Conservation (phyloP, 495 filamentous ascomycete genomes). For the Penicillium egyptiacum region DNA sequence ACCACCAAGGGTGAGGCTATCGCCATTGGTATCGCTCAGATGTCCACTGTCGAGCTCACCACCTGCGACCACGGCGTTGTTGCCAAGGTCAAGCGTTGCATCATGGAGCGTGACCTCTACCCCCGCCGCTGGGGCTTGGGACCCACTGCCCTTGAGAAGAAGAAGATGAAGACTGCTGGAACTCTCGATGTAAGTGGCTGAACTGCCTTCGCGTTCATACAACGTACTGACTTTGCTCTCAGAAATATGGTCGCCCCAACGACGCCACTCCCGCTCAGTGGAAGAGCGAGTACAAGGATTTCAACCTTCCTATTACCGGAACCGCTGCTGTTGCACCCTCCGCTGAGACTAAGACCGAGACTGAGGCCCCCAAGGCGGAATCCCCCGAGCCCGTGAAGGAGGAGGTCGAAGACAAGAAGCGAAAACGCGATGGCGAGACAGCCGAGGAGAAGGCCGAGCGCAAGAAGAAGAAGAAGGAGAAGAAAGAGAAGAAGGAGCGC, state of each 20-base stretch:
- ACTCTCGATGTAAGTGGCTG: slow-evolving; percentile 74
- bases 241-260: slow-evolving; percentile 90
- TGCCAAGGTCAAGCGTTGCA: slow-evolving; percentile 95
- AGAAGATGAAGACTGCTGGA: slow-evolving; percentile 97
- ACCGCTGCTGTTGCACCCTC: slow-evolving; percentile 42
- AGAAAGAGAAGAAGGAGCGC: slow-evolving; percentile 71
- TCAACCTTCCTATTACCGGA: slow-evolving; percentile 53
- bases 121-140: slow-evolving; percentile 93
- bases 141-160: slow-evolving; percentile 89
- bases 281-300: slow-evolving; percentile 88
- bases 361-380: slow-evolving; percentile 42
- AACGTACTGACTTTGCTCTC: slow-evolving; percentile 12
- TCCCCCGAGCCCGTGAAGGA: slow-evolving; percentile 28
- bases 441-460: slow-evolving; percentile 72
- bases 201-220: background rate
- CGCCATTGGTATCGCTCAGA: slow-evolving; percentile 90
- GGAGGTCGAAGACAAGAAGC: slow-evolving; percentile 63
- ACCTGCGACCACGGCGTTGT: slow-evolving; percentile 95
- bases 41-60: slow-evolving; percentile 89
- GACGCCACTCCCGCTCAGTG: slow-evolving; percentile 89
- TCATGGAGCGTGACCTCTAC: slow-evolving; percentile 98
- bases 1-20: slow-evolving; percentile 99
- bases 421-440: slow-evolving; percentile 82
- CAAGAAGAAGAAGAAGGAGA: slow-evolving; percentile 73
- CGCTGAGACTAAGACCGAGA: slow-evolving; percentile 30